Conservation (phyloP, 2,329 filamentous ascomycete genomes). For the Fusarium euwallaceae region DNA sequence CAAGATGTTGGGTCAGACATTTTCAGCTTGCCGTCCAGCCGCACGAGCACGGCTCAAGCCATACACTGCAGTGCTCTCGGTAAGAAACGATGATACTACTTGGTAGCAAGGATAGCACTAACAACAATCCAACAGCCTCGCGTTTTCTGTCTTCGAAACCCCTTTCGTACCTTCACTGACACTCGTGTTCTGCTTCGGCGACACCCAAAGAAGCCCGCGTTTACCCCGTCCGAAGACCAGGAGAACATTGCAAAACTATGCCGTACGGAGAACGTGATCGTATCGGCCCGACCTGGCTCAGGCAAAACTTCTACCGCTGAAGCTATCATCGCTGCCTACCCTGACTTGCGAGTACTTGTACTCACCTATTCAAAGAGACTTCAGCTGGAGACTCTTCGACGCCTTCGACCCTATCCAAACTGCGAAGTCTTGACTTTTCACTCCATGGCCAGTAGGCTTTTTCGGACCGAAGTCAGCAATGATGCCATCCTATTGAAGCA, state of each 20-base stretch:
- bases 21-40: not conserved
- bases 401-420: conserved; percentile 34
- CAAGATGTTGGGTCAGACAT: conserved; percentile 1
- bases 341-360: conserved; percentile 33
- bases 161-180: not conserved
- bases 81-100: not conserved
- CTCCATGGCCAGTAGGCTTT: conserved; percentile 40
- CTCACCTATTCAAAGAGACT: conserved; percentile 49
- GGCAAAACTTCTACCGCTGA: conserved; percentile 51
- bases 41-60: not conserved
- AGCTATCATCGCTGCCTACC: conserved; percentile 45
- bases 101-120: not conserved
- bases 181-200: not conserved
- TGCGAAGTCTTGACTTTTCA: conserved; percentile 47
- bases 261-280: conserved; percentile 46
- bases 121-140: not conserved
- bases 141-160: not conserved
- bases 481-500: conserved; percentile 30
- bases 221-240: conserved; percentile 45
- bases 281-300: conserved; percentile 51
- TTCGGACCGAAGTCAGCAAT: conserved; percentile 26
- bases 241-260: conserved; percentile 40
- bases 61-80: not conserved
- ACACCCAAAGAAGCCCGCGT: not conserved
- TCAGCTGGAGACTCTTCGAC: conserved; percentile 41